Evolutionary conservation across 257 asterid species (phyloP), one percentile per base, ranked within the genome.

Genomic region (Gentiana macrophylla): DNA sequence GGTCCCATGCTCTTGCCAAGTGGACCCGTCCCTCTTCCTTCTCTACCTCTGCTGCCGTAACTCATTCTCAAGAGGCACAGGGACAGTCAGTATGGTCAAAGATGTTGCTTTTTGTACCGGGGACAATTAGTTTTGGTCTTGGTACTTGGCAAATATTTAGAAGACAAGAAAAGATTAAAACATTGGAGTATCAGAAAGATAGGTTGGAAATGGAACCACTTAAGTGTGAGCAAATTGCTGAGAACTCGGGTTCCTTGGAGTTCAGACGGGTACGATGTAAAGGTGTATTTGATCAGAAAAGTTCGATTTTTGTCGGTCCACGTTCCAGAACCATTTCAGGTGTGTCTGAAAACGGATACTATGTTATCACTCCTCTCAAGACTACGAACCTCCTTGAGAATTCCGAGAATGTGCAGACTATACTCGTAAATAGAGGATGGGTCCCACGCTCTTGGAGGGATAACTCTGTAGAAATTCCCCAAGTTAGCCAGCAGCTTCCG

Each of bases 261-360:
- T 88, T 88, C 68, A 71, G 95, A 67, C 83, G 77, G 81, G 81
- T 92, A 51, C 71, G 62, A 37, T 83, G 84, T 71, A 85, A 68
- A 74, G 98, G 98, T 50, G 77, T 81, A 48, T 88, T 76, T 63
- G 90, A 92, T 62, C 94, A 88, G 67, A 76, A 76, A 60, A 88
- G 72, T 62, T 88, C 98, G 12, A 72, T 88, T 52, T 83, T 69
- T 64, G 66, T 92, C 3, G 97, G 98, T 35, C 97, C 98, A 0
- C 97, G 98, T 55, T 92, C 98, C 24, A 81, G 97, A 75, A 88
- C 94, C 79, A 92, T 92, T 67, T 92, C 97, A 36, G 97, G 97
- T 35, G 95, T 92, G 74, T 85, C 97, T 49, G 97, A 88, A 70
- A 92, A 88, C 62, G 98, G 98, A 65, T 92, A 88, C 79, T 88